Percentiles rank a stretch among this genome's conserved stretches.
These are phyloP conservation scores for Didymella pinodella DNA, from an alignment of 2,329 filamentous ascomycete genomes.

Conservation along the genomic window DNA sequence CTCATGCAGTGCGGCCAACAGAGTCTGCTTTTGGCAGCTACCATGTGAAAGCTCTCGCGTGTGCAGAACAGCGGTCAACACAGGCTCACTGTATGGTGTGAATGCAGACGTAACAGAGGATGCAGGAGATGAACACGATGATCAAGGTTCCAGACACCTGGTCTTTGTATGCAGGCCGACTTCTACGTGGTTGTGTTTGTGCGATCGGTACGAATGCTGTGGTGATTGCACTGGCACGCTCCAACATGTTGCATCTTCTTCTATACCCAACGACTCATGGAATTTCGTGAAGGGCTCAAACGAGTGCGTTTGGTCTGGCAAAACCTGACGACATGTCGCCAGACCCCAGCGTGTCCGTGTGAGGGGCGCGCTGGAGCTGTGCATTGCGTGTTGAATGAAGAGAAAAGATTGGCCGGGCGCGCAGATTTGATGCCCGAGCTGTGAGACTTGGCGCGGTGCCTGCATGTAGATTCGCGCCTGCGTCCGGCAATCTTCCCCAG, in stretches of 20 bases:
- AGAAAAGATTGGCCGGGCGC: constrained; percentile 18
- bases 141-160: background rate
- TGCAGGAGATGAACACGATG: background rate
- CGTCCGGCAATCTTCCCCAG: constrained; percentile 21
- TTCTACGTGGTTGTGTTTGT: too few species aligned
- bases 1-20: constrained; percentile 8
- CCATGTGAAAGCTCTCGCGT: constrained; percentile 2
- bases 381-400: constrained; percentile 41
- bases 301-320: constrained; percentile 49
- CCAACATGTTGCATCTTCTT: constrained; percentile 38
- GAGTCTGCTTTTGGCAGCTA: constrained; percentile 5
- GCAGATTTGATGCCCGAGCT: constrained; percentile 22
- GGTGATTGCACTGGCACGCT: background rate
- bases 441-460: constrained; percentile 23
- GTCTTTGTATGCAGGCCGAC: background rate
- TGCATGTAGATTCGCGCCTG: constrained; percentile 20
- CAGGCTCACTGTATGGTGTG: background rate
- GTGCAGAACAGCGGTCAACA: constrained; percentile 23
- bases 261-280: constrained; percentile 46
- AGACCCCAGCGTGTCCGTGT: constrained; percentile 46
- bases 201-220: background rate
- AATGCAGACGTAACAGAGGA: background rate
- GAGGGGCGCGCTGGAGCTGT: constrained; percentile 44
- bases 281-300: constrained; percentile 49
- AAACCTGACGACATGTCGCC: constrained; percentile 40